Percentiles rank a stretch among this genome's conserved stretches.
phyloP scores from a whole-genome alignment of 768 basidiomycete species.

The Pulveroboletus sp. region DNA sequence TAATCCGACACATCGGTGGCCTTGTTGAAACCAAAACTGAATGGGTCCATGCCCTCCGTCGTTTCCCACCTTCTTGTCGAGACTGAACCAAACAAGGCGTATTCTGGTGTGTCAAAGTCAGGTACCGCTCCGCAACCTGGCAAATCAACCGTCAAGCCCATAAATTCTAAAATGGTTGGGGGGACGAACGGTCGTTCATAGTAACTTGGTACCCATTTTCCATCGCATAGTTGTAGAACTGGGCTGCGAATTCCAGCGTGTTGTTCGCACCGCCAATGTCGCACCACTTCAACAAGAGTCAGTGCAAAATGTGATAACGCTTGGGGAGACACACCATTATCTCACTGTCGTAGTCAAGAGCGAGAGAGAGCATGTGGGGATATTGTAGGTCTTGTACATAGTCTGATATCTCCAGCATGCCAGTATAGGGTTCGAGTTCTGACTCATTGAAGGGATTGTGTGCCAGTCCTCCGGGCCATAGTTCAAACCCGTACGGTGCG shows the following conservation, averaged over 20 bases:
- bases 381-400: constrained; percentile 49
- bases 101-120: constrained; percentile 57
- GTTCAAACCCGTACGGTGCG: constrained; percentile 44
- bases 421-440: constrained; percentile 52
- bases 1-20: constrained; percentile 42
- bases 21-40: constrained; percentile 45
- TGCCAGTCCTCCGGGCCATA: constrained; percentile 54
- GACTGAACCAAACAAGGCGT: constrained; percentile 43
- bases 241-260: constrained; percentile 41
- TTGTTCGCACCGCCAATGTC: constrained; percentile 53
- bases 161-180: neutral
- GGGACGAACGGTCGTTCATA: constrained; percentile 38
- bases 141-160: neutral
- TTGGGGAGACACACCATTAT: constrained; percentile 43
- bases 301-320: neutral
- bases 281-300: constrained; percentile 41
- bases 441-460: constrained; percentile 46
- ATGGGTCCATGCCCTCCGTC: constrained; percentile 55
- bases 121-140: constrained; percentile 47
- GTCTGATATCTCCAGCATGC: constrained; percentile 45
- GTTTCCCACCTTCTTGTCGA: constrained; percentile 53
- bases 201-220: constrained; percentile 43
- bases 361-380: constrained; percentile 50
- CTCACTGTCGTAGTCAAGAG: constrained; percentile 45
- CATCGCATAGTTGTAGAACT: constrained; percentile 44